Conservation (phyloP, 2,329 filamentous ascomycete species). For the Pseudogymnoascus sp. region DNA sequence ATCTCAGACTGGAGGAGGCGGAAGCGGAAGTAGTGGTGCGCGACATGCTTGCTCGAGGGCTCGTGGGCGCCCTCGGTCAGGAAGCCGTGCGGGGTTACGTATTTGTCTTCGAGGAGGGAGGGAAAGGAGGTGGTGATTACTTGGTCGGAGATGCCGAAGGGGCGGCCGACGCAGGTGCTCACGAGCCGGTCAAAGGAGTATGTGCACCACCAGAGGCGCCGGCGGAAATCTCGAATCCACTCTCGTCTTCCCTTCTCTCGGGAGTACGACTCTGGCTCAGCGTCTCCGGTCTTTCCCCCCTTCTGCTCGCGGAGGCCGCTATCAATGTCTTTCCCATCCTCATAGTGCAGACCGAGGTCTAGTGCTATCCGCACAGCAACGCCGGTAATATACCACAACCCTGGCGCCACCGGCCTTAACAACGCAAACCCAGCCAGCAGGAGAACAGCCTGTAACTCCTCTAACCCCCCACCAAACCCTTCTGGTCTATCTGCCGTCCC, state of each 20-base stretch:
- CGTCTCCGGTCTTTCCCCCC: conserved; percentile 32
- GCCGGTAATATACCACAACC: conserved; percentile 94
- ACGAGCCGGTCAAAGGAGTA: conserved; percentile 94
- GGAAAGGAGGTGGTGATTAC: conserved; percentile 94
- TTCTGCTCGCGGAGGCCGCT: conserved; percentile 47
- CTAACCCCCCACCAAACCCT: conserved; percentile 76
- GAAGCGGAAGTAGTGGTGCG: conserved; percentile 86
- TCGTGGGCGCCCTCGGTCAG: conserved; percentile 46
- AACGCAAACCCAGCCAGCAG: conserved; percentile 87
- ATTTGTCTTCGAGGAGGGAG: conserved; percentile 77
- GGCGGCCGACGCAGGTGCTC: conserved; percentile 84
- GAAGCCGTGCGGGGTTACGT: conserved; percentile 76
- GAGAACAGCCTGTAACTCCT: conserved; percentile 89
- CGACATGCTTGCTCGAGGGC: conserved; percentile 82
- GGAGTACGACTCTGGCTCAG: conserved; percentile 28
- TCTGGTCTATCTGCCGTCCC: conserved; percentile 43
- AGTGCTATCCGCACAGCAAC: conserved; percentile 85
- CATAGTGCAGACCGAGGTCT: conserved; percentile 85
- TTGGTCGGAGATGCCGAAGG: conserved; percentile 92
- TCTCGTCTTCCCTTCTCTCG: conserved; percentile 62
- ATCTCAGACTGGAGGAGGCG: conserved; percentile 90
- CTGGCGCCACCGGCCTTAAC: conserved; percentile 82
- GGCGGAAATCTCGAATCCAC: conserved; percentile 77
- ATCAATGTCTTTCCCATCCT: conserved; percentile 66
- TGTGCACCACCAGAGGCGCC: conserved; percentile 93